Percentiles rank a stretch among this genome's conserved stretches.
These are phyloP conservation scores for Pythium dissotocum DNA, from an alignment of 352 stramenopile genomes.

Conservation along the genomic window DNA sequence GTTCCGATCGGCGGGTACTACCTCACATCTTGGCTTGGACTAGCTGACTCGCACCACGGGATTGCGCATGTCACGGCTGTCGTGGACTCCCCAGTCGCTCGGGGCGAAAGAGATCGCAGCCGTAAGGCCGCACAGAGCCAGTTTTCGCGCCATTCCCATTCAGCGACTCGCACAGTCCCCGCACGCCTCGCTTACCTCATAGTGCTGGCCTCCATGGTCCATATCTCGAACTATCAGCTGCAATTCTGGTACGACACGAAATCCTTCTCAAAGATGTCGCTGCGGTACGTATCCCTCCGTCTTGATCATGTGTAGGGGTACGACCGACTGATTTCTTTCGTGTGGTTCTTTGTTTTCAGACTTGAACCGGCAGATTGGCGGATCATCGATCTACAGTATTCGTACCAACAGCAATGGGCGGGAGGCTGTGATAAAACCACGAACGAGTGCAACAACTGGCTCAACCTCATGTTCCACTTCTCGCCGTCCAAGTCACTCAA, in stretches of 20 bases:
- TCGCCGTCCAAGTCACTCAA: constrained; percentile 26
- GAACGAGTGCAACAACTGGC: constrained; percentile 8
- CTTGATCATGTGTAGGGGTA: background rate
- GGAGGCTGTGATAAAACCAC: constrained; percentile 6
- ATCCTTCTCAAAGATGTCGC: constrained; percentile 12
- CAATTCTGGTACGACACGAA: constrained; percentile 28
- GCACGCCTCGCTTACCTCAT: background rate
- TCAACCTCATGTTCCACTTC: constrained; percentile 23
- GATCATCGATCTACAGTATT: constrained; percentile 23
- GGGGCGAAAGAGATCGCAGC: background rate
- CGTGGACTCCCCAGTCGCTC: background rate
- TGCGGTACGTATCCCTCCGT: constrained; percentile 4
- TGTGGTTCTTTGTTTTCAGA: constrained; percentile 1
- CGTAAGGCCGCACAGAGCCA: background rate
- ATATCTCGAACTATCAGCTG: constrained; percentile 22
- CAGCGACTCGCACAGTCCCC: background rate
- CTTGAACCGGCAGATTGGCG: constrained; percentile 39
- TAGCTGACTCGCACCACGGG: background rate
- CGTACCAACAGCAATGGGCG: constrained; percentile 1
- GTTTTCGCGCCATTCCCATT: background rate
- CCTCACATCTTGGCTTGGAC: constrained; percentile 24
- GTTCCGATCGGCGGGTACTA: constrained; percentile 39
- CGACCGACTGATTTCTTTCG: background rate
- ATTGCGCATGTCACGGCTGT: background rate
- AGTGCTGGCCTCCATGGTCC: background rate